Evolutionary conservation across 2,329 filamentous ascomycete genomes (phyloP).

Genomic region (Ascomycota sp.): DNA sequence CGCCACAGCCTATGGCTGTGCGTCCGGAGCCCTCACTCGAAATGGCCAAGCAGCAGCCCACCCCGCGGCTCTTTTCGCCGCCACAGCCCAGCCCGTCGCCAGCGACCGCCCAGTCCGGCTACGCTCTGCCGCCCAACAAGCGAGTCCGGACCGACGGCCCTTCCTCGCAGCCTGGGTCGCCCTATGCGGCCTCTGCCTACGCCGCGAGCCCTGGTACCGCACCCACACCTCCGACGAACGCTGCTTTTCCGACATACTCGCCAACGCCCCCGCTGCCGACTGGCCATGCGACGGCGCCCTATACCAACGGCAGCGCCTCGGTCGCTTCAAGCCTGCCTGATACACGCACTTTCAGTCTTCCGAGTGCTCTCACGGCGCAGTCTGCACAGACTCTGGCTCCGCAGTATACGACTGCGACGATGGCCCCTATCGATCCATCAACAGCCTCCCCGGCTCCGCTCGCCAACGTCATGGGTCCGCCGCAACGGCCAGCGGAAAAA

Average conservation of each 20-base stretch:
- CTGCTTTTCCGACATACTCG: slow-evolving; percentile 16
- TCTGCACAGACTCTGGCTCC: slow-evolving; percentile 6
- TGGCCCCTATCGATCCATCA: slow-evolving; percentile 9
- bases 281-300: slow-evolving; percentile 16
- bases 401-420: slow-evolving; percentile 11
- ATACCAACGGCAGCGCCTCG: slow-evolving; percentile 17
- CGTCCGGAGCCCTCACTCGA: slow-evolving; percentile 1
- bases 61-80: slow-evolving; percentile 39
- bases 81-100: slow-evolving; percentile 42
- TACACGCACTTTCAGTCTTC: slow-evolving; percentile 11
- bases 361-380: slow-evolving; percentile 13
- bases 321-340: slow-evolving; percentile 15
- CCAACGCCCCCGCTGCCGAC: slow-evolving; percentile 12
- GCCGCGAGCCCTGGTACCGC: slow-evolving; percentile 23
- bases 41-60: slow-evolving; percentile 37
- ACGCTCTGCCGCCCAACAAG: slow-evolving; percentile 47
- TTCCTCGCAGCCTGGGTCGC: slow-evolving; percentile 44
- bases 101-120: slow-evolving; percentile 30
- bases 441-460: slow-evolving; percentile 8
- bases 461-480: slow-evolving; percentile 29
- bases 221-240: slow-evolving; percentile 18
- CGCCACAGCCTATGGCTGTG: background rate
- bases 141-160: slow-evolving; percentile 39
- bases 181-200: slow-evolving; percentile 33
- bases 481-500: slow-evolving; percentile 39